Percentiles rank a stretch among this genome's conserved stretches.
These are phyloP conservation scores for Phylloporus sp. DNA, from an alignment of 768 basidiomycete genomes.

Conservation along the genomic window DNA sequence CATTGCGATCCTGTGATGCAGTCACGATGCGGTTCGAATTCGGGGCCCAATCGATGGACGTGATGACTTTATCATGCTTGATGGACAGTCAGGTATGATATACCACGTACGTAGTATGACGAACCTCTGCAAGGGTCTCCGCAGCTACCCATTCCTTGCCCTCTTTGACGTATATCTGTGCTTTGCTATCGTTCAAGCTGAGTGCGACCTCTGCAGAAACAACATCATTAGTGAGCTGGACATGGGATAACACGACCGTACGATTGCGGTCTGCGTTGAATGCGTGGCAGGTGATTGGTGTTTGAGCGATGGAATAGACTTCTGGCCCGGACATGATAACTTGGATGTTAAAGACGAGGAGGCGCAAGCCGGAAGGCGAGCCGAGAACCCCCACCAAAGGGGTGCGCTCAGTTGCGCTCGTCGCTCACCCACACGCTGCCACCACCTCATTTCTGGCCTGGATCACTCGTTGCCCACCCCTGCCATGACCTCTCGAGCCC, in stretches of 20 bases:
- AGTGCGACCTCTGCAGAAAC: slow-evolving; percentile 72
- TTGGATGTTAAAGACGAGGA: too few species aligned
- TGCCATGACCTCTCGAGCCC: too few species aligned
- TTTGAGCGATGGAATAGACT: slow-evolving; percentile 71
- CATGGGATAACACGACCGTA: slow-evolving; percentile 38
- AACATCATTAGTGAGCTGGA: slow-evolving; percentile 6
- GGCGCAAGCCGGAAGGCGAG: too few species aligned
- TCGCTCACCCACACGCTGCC: too few species aligned
- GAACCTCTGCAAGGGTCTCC: slow-evolving; percentile 83
- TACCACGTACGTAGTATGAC: not conserved
- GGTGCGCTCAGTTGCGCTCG: too few species aligned
- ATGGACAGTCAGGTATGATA: not conserved
- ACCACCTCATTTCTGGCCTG: too few species aligned
- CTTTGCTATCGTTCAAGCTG: slow-evolving; percentile 86
- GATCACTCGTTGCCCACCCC: too few species aligned
- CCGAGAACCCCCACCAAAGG: too few species aligned
- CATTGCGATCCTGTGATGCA: slow-evolving; percentile 97
- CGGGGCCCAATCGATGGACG: slow-evolving; percentile 98
- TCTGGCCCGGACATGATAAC: slow-evolving; percentile 69
- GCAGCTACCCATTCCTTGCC: slow-evolving; percentile 65
- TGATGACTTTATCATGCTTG: slow-evolving; percentile 96
- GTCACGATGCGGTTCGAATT: slow-evolving; percentile 96
- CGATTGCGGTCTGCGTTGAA: slow-evolving; percentile 87
- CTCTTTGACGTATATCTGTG: slow-evolving; percentile 67
- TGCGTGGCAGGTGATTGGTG: slow-evolving; percentile 82